Conservation (phyloP, 192 early-diverging fungal species). For the Mortierella claussenii region DNA sequence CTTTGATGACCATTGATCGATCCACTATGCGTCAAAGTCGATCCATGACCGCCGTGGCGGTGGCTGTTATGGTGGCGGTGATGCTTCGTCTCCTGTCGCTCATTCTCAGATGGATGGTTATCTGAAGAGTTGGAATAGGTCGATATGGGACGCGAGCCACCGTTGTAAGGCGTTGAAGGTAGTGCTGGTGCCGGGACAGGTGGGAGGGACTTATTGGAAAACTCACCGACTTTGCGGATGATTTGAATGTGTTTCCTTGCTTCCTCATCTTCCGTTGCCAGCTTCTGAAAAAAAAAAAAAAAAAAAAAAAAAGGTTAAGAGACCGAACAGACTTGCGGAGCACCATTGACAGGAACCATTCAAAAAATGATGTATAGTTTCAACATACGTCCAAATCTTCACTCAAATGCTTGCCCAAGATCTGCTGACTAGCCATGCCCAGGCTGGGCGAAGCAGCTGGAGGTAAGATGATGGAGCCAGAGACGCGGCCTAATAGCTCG, state of each 20-base stretch:
- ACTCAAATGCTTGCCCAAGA: slow-evolving; percentile 32
- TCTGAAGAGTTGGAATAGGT: slow-evolving; percentile 45
- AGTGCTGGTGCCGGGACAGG: slow-evolving; percentile 21
- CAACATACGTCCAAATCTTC: slow-evolving; percentile 40
- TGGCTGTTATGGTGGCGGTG: slow-evolving; percentile 11
- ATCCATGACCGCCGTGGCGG: not conserved
- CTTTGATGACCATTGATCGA: not conserved
- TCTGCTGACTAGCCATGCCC: slow-evolving; percentile 23
- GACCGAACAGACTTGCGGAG: not conserved
- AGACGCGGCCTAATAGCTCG: slow-evolving; percentile 24
- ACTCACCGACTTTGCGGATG: slow-evolving; percentile 41
- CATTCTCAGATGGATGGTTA: slow-evolving; percentile 22
- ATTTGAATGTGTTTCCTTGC: slow-evolving; percentile 36
- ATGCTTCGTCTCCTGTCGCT: slow-evolving; percentile 8
- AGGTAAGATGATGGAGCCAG: slow-evolving; percentile 31
- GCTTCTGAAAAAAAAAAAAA: slow-evolving; percentile 9
- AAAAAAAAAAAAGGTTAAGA: not conserved
- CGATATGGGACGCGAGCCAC: slow-evolving; percentile 22
- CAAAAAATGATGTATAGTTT: not conserved
- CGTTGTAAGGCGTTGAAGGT: not conserved
- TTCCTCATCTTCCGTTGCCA: slow-evolving; percentile 43
- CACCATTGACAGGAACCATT: not conserved
- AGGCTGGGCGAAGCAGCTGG: slow-evolving; percentile 26
- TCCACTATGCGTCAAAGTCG: no score
- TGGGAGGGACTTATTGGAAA: slow-evolving; percentile 38